Conservation (phyloP, 2,329 filamentous ascomycete species). For the Knufia petricola region DNA sequence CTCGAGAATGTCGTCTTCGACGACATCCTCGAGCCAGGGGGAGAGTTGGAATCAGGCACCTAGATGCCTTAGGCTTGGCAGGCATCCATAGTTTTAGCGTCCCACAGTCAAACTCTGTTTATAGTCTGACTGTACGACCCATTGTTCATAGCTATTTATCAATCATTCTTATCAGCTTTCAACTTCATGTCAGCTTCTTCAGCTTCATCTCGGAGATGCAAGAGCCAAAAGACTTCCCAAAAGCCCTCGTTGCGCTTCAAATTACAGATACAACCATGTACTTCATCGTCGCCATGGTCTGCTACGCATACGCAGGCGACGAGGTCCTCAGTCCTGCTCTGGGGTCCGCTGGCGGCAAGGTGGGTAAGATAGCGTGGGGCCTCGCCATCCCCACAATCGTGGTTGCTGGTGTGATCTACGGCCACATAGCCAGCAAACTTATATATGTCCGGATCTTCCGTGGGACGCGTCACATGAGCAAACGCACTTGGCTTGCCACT, state of each 20-base stretch:
- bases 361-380: conserved; percentile 58
- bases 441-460: conserved; percentile 56
- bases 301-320: conserved; percentile 57
- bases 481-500: conserved; percentile 42
- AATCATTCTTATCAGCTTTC: too few species aligned
- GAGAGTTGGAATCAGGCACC: conserved; percentile 20
- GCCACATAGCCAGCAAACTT: conserved; percentile 56
- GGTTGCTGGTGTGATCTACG: conserved; percentile 62
- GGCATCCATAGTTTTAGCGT: conserved; percentile 28
- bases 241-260: conserved; percentile 54
- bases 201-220: conserved; percentile 56
- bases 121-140: too few species aligned
- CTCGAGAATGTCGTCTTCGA: too few species aligned
- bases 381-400: conserved; percentile 62
- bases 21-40: too few species aligned
- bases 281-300: conserved; percentile 54
- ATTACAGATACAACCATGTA: conserved; percentile 52
- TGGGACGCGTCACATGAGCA: conserved; percentile 47
- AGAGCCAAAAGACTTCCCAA: conserved; percentile 50
- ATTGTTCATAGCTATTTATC: too few species aligned
- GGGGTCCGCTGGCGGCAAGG: conserved; percentile 46
- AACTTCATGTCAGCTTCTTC: conserved; percentile 62
- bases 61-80: background rate
- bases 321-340: conserved; percentile 57
- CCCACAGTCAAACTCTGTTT: too few species aligned